These are phyloP conservation scores for Ceratobasidium sp. DNA, from an alignment of 1,284 basidiomycete species.

Conservation along the genomic window DNA sequence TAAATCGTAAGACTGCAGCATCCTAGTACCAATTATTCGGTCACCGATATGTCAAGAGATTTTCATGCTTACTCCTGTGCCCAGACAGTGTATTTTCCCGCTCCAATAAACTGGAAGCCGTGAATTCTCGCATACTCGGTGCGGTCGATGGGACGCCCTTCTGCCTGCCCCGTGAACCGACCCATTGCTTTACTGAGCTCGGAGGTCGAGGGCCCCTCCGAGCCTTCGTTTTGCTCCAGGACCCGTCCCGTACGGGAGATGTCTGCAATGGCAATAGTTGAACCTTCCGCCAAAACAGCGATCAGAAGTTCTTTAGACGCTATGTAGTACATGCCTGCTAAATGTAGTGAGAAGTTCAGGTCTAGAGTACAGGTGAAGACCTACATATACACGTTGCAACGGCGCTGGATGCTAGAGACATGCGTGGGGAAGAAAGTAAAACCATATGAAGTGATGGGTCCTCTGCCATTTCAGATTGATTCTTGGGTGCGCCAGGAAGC, in stretches of 20 bases:
- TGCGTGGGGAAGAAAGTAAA: background rate
- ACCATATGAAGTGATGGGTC: background rate
- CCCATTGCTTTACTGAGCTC: conserved; percentile 6
- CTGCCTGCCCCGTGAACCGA: conserved; percentile 1
- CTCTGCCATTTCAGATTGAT: conserved; percentile 1
- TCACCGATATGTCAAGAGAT: background rate
- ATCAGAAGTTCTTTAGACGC: conserved; percentile 58
- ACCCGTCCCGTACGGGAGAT: conserved; percentile 49
- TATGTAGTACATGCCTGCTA: conserved; percentile 62
- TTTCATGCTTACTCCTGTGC: conserved; percentile 12
- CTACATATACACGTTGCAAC: conserved; percentile 56
- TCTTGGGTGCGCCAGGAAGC: background rate
- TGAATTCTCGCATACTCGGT: conserved; percentile 30
- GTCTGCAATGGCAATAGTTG: conserved; percentile 63
- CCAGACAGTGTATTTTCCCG: conserved; percentile 12
- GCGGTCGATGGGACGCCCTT: background rate
- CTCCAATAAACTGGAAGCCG: conserved; percentile 1
- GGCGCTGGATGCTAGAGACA: conserved; percentile 57
- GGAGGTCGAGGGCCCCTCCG: background rate
- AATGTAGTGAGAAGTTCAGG: conserved; percentile 57
- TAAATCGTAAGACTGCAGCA: conserved; percentile 30
- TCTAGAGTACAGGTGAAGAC: conserved; percentile 54
- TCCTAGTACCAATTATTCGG: background rate
- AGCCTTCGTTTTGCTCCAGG: background rate
- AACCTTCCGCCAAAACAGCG: conserved; percentile 69